These are phyloP conservation scores for Auricularia auricula-judae DNA, from an alignment of 768 basidiomycete species.

Conservation along the genomic window DNA sequence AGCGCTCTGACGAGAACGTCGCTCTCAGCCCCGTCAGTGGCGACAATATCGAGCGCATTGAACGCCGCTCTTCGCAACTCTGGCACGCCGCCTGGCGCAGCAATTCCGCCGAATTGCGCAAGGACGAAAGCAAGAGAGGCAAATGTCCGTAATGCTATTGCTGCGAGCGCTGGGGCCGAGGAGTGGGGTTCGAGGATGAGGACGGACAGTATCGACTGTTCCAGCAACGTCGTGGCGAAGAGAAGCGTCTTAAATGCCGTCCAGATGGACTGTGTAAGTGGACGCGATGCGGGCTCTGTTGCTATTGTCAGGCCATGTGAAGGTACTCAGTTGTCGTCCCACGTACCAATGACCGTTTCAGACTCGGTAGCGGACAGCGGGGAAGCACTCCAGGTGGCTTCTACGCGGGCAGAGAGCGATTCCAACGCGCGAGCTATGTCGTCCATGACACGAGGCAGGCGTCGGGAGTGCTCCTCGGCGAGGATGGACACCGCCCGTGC, in stretches of 20 bases:
- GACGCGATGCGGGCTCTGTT: slow-evolving; percentile 26
- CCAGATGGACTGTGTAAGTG: slow-evolving; percentile 47
- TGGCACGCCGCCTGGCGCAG: slow-evolving; percentile 47
- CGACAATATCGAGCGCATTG: slow-evolving; percentile 63
- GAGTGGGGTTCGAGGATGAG: slow-evolving; percentile 38
- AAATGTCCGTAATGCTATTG: slow-evolving; percentile 43
- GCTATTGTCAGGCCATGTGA: neutral
- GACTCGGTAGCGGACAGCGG: neutral
- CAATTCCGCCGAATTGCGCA: slow-evolving; percentile 67
- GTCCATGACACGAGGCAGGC: neutral
- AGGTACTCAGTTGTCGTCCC: neutral
- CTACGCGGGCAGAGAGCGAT: neutral
- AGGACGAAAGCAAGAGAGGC: slow-evolving; percentile 67
- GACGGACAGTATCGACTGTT: slow-evolving; percentile 47
- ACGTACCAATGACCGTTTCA: neutral
- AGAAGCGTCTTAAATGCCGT: slow-evolving; percentile 58
- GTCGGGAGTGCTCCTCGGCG: neutral
- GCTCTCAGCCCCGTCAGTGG: slow-evolving; percentile 25
- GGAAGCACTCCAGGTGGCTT: neutral
- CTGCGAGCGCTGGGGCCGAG: slow-evolving; percentile 30
- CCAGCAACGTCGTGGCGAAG: slow-evolving; percentile 62
- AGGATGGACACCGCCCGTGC: neutral
- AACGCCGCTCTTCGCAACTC: slow-evolving; percentile 71
- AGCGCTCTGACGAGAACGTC: slow-evolving; percentile 29
- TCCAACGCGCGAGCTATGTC: neutral